Evolutionary conservation across 208 protist species (phyloP).

Genomic region (Crithidia sp.): DNA sequence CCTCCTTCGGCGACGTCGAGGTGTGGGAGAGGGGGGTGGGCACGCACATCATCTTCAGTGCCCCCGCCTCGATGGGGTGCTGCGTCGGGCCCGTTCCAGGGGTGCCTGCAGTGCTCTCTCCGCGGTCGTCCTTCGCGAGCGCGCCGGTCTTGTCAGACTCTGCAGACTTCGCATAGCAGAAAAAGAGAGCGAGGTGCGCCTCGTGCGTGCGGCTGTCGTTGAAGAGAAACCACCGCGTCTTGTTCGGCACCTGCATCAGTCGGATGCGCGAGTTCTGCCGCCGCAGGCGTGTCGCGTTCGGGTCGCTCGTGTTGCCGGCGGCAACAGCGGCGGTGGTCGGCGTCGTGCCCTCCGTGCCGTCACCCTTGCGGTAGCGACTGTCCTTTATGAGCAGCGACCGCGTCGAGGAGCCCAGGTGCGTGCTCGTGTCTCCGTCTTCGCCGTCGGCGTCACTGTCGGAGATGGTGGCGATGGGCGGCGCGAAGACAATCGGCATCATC

Average conservation of each 20-base stretch:
- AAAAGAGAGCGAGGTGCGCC: slow-evolving; percentile 43
- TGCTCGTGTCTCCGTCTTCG: background rate
- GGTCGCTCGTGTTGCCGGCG: background rate
- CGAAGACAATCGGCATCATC: slow-evolving; percentile 1
- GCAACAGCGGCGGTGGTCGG: background rate
- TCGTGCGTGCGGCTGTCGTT: slow-evolving; percentile 68
- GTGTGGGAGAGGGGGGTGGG: slow-evolving; percentile 29
- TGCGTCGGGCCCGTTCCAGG: background rate
- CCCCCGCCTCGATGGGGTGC: slow-evolving; percentile 1
- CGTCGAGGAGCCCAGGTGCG: background rate
- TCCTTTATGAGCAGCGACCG: slow-evolving; percentile 39
- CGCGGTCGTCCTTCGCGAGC: background rate
- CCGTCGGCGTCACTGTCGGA: background rate
- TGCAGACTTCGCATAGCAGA: slow-evolving; percentile 25
- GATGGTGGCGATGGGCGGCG: background rate
- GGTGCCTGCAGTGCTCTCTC: background rate
- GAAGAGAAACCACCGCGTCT: slow-evolving; percentile 54
- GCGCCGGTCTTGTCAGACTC: background rate
- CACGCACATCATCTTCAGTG: slow-evolving; percentile 30
- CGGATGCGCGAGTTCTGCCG: slow-evolving; percentile 31
- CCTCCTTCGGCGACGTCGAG: slow-evolving; percentile 5
- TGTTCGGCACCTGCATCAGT: slow-evolving; percentile 28
- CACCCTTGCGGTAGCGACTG: slow-evolving; percentile 29
- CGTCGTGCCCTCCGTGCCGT: background rate
- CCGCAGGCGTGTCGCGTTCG: slow-evolving; percentile 17